phyloP scores from a whole-genome alignment of 495 filamentous ascomycete species.

The Lepidopterella palustris region DNA sequence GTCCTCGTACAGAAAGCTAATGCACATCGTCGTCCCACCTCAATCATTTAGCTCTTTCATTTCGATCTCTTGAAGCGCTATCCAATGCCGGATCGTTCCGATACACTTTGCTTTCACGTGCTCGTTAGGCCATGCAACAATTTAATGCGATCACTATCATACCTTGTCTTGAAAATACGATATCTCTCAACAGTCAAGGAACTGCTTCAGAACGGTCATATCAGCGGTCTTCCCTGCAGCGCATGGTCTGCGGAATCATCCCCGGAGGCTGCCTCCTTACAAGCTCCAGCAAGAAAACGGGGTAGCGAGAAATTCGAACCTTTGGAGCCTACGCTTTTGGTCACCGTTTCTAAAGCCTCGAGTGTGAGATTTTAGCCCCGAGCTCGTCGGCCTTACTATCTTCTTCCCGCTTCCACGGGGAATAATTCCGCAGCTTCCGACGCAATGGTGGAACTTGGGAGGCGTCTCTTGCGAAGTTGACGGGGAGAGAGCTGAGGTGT shows the following conservation, averaged over 20 bases:
- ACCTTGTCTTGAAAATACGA: background rate
- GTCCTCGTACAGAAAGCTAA: no score
- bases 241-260: background rate
- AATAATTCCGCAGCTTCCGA: background rate
- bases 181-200: background rate
- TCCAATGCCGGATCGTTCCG: no score
- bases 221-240: background rate
- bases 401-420: background rate
- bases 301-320: background rate
- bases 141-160: background rate
- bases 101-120: no score
- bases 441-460: background rate
- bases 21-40: no score
- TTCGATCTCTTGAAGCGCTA: no score
- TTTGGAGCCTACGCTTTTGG: background rate
- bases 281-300: background rate
- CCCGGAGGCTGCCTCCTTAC: background rate
- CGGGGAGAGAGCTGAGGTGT: background rate
- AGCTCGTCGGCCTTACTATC: background rate
- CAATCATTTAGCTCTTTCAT: no score
- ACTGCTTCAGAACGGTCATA: background rate
- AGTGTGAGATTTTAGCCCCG: background rate
- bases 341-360: no score
- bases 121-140: no score
- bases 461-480: background rate